Evolutionary conservation across 768 basidiomycete genomes (phyloP).

Genomic region (Polyporus arcularius): DNA sequence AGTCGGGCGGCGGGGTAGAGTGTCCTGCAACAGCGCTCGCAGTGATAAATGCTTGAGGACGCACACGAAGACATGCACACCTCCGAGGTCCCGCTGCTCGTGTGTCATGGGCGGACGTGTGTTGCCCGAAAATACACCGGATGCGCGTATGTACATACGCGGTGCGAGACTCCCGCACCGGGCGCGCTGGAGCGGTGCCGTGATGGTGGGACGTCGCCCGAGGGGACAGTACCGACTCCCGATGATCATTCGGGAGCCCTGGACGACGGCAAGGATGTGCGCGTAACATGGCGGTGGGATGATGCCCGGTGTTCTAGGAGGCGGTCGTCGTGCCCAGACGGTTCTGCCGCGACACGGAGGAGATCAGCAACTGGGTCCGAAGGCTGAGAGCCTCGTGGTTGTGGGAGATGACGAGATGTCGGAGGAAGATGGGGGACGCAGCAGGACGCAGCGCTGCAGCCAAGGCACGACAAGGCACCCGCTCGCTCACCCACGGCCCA

Average conservation of each 20-base stretch:
- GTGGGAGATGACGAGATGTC: constrained; percentile 10
- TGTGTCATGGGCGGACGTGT: not conserved
- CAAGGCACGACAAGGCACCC: not conserved
- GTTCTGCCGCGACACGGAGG: constrained; percentile 8
- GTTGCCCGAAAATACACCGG: not conserved
- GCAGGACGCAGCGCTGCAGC: not conserved
- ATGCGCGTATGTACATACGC: not conserved
- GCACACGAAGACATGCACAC: not conserved
- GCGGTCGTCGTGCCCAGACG: not conserved
- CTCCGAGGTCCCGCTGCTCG: not conserved
- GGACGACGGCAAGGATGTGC: not conserved
- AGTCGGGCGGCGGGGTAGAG: not conserved
- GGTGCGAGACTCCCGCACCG: not conserved
- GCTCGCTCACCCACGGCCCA: not conserved
- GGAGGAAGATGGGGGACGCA: constrained; percentile 1
- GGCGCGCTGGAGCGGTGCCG: not conserved
- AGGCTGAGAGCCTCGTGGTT: constrained; percentile 18
- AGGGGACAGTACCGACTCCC: not conserved
- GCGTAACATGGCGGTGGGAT: not conserved
- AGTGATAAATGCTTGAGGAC: not conserved
- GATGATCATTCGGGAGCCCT: not conserved
- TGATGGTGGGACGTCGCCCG: not conserved
- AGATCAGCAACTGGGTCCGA: constrained; percentile 13
- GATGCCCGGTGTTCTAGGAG: not conserved
- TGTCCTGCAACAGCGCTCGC: not conserved